A percentile compares a stretch with the other conserved stretches of the same genome.
Evolutionary conservation across 257 asterid species (phyloP).

Genomic region (Leptodermis oblonga): DNA sequence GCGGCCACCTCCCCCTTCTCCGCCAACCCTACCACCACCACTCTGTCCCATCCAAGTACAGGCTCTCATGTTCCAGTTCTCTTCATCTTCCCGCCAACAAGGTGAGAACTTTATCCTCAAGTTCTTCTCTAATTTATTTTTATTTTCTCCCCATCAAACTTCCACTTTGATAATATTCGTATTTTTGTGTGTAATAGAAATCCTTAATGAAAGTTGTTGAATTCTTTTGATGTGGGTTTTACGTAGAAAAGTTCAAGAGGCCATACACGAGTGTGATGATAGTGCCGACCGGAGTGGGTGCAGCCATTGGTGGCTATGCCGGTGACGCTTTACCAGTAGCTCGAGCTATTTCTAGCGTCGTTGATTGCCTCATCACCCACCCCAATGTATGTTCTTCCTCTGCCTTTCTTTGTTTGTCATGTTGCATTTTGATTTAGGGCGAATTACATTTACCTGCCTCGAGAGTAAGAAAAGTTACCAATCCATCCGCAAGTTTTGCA

Average conservation of each 20-base stretch:
- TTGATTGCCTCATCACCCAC: conserved; percentile 88
- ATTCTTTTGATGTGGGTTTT: not conserved
- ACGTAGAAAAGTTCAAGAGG: conserved; percentile 51
- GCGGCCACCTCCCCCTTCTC: conserved; percentile 21
- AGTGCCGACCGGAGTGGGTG: conserved; percentile 94
- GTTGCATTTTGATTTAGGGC: not conserved
- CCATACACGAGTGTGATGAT: conserved; percentile 87
- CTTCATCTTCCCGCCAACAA: conserved; percentile 34
- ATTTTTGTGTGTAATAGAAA: not conserved
- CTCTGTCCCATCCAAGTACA: conserved; percentile 11
- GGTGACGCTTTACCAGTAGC: conserved; percentile 95
- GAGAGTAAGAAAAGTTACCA: too few relatives aligned
- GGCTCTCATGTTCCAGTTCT: conserved; percentile 36
- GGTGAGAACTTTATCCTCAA: conserved; percentile 28
- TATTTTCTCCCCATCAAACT: not conserved
- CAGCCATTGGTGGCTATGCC: conserved; percentile 91
- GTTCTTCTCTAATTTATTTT: not conserved
- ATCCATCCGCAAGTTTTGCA: too few relatives aligned
- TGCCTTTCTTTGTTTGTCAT: not conserved
- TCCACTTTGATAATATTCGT: not conserved
- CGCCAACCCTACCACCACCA: conserved; percentile 16
- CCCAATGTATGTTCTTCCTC: conserved; percentile 59
- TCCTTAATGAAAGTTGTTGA: not conserved
- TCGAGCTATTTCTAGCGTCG: conserved; percentile 76
- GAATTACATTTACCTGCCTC: too few relatives aligned